Percentiles rank a stretch among this genome's conserved stretches.
Evolutionary conservation across 2,329 filamentous ascomycete species (phyloP).

Genomic region (Thelonectria olida): DNA sequence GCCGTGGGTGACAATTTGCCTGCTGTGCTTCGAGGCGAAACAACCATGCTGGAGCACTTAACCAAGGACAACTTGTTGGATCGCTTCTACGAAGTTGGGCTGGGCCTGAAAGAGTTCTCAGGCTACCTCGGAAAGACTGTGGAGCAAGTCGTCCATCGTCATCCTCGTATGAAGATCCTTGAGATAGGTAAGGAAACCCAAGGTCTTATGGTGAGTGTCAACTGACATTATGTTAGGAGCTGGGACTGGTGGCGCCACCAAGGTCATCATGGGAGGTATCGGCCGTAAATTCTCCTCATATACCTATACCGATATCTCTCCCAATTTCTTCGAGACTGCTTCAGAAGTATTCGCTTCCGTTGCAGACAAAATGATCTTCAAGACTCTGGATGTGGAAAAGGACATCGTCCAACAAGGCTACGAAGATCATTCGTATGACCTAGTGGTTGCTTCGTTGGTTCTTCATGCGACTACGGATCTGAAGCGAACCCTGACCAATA

Average conservation of each 20-base stretch:
- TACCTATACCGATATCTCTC: conserved; percentile 12
- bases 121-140: conserved; percentile 27
- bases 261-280: neutral
- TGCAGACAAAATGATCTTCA: neutral
- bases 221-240: too few species aligned
- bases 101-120: conserved; percentile 15
- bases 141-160: conserved; percentile 10
- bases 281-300: neutral
- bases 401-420: conserved; percentile 3
- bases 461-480: neutral
- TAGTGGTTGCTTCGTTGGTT: neutral
- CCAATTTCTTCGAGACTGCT: conserved; percentile 13
- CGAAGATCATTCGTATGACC: conserved; percentile 12
- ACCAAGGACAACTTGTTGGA: conserved; percentile 46
- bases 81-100: conserved; percentile 41
- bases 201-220: too few species aligned
- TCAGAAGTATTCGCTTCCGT: neutral
- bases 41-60: conserved; percentile 49
- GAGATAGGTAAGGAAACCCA: too few species aligned
- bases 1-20: conserved; percentile 46
- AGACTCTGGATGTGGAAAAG: conserved; percentile 4
- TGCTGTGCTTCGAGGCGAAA: conserved; percentile 44
- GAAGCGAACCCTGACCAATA: conserved; percentile 4
- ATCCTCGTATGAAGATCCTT: conserved; percentile 15
- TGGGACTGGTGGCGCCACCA: conserved; percentile 2